A percentile compares a stretch with the other conserved stretches of the same genome.
Evolutionary conservation across 2,329 filamentous ascomycete genomes (phyloP).

Genomic region (Epichloe glyceriae): DNA sequence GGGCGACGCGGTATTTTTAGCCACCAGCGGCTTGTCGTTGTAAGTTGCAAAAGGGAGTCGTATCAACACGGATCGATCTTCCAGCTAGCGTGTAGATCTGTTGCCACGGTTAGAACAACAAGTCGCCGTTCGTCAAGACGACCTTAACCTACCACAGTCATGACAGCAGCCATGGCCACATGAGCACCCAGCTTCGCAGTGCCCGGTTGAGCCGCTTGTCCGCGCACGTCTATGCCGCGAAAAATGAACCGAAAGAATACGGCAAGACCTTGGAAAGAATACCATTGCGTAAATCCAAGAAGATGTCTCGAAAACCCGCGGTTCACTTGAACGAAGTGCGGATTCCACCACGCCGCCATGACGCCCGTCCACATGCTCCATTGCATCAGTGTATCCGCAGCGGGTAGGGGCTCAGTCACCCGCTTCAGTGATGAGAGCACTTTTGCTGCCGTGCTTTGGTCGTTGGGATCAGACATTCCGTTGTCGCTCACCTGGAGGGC

Average conservation of each 20-base stretch:
- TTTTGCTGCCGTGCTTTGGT: constrained; percentile 9
- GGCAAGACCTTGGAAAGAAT: constrained; percentile 49
- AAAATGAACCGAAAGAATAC: constrained; percentile 42
- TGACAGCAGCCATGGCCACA: constrained; percentile 37
- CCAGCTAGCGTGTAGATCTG: constrained; percentile 33
- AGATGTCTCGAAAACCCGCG: constrained; percentile 49
- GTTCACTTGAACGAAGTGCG: constrained; percentile 45
- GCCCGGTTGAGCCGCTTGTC: constrained; percentile 22
- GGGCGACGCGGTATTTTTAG: constrained; percentile 13
- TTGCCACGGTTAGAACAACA: not conserved
- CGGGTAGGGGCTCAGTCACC: constrained; percentile 23
- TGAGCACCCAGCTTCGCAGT: constrained; percentile 40
- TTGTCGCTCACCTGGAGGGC: constrained; percentile 15
- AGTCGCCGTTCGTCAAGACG: not conserved
- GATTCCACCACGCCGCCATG: constrained; percentile 55
- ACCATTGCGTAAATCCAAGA: constrained; percentile 50
- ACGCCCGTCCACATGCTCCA: constrained; percentile 36
- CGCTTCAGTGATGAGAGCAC: constrained; percentile 8
- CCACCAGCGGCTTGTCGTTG: constrained; percentile 11
- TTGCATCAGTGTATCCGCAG: constrained; percentile 27
- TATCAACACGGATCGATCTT: constrained; percentile 40
- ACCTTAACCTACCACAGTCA: constrained; percentile 34
- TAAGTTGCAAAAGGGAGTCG: constrained; percentile 35
- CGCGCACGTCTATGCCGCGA: constrained; percentile 28
- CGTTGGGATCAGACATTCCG: constrained; percentile 23